These are phyloP conservation scores for Picochlorum sp. DNA, from an alignment of 139 green algal genomes.

Conservation along the genomic window DNA sequence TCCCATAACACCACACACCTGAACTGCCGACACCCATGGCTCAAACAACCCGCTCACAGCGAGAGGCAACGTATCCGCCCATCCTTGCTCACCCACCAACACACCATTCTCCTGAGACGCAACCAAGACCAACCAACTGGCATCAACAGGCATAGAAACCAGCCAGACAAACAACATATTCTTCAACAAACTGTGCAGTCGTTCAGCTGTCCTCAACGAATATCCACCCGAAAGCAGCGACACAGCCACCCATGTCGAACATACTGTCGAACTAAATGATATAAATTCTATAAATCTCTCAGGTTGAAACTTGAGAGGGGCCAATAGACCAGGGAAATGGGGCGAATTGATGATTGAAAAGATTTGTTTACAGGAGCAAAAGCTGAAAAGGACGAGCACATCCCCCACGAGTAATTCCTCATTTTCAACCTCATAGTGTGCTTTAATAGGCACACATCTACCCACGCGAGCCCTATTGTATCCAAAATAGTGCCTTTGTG, in stretches of 20 bases:
- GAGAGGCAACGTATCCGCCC: conserved; percentile 43
- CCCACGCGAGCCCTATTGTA: too few species aligned
- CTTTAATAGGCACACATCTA: too few species aligned
- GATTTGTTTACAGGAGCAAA: conserved; percentile 8
- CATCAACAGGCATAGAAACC: conserved; percentile 50
- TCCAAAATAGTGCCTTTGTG: too few species aligned
- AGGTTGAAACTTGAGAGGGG: conserved; percentile 49
- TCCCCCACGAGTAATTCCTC: conserved; percentile 6
- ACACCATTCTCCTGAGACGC: conserved; percentile 49
- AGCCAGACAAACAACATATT: conserved; percentile 46
- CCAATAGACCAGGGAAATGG: conserved; percentile 35
- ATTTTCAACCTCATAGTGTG: conserved; percentile 5
- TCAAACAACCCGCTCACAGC: conserved; percentile 54
- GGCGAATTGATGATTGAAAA: neutral
- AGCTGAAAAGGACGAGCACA: neutral
- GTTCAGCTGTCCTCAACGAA: conserved; percentile 17
- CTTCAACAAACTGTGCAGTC: conserved; percentile 33
- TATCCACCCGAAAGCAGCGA: conserved; percentile 37
- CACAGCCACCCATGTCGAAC: conserved; percentile 37
- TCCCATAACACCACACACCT: conserved; percentile 57
- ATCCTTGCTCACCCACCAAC: conserved; percentile 40
- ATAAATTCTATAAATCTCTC: conserved; percentile 56
- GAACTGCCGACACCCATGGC: conserved; percentile 52
- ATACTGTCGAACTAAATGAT: conserved; percentile 42
- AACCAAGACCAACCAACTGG: conserved; percentile 60